Base-by-base conservation (phyloP, 441 rosid genomes). In the Geranium incanum region DNA sequence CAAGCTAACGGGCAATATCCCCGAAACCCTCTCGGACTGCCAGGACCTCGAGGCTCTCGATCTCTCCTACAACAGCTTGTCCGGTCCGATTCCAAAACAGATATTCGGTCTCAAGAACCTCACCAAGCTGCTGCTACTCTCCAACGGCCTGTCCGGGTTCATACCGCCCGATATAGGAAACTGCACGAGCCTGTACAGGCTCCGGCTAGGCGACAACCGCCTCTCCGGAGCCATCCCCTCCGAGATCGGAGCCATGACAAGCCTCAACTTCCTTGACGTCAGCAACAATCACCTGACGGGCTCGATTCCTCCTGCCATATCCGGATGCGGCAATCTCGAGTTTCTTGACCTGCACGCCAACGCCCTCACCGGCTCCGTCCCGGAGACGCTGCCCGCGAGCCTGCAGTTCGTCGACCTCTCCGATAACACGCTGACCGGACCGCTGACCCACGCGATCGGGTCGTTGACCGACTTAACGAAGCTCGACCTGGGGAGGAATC, bases 331-430 rank as follows among this genome's bases (percentile, higher is more conserved):
- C 59, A 91, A 76, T 15, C 93, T 91, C 1, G 90, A 91, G 72
- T 93, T 87, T 80, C 81, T 91, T 33, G 97, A 94, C 75, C 83
- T 94, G 21, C 97, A 94, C 74, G 81, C 92, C 9, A 94, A 94
- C 83, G 87, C 89, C 21, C 76, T 94, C 76, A 76, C 87, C 21
- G 95, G 93, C 80, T 75, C 85, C 59, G 64, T 94, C 21, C 96
- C 96, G 8, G 89, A 84, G 70, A 69, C 81, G 36, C 85, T 94
- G 60, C 96, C 98, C n/a, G 78, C 68, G 76, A 86, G 84, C 81
- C 81, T 94, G 41, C 91, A 87, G 76, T 79, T 80, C 65, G 64
- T 90, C 38, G 97, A 94, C 72, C 65, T 87, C 57, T 93, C 98
- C 0, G 87, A 85, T 66, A 91, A 93, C 74, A 81, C 81, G 71